phyloP scores from a whole-genome alignment of 2,329 filamentous ascomycete genomes.

The Pleurostoma richardsiae region DNA sequence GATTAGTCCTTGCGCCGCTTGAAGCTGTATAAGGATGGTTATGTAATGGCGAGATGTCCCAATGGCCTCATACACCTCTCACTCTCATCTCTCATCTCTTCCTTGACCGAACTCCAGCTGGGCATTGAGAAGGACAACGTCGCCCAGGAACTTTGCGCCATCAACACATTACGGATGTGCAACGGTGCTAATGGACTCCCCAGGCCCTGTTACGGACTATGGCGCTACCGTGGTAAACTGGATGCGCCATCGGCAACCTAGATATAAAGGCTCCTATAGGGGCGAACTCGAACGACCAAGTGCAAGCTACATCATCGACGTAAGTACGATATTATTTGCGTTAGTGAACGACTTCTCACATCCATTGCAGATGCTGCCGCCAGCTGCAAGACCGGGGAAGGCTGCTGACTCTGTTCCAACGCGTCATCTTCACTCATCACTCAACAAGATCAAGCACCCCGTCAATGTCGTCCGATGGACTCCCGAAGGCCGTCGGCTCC shows the following conservation, averaged over 20 bases:
- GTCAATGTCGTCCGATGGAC: constrained; percentile 98
- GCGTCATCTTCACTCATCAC: constrained; percentile 95
- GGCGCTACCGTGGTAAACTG: constrained; percentile 85
- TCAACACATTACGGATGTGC: no score
- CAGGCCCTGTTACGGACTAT: constrained; percentile 90
- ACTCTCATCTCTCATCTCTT: no score
- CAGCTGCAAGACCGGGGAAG: constrained; percentile 66
- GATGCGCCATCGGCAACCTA: constrained; percentile 77
- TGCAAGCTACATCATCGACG: constrained; percentile 84
- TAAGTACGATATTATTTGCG: constrained; percentile 36
- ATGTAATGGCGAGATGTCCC: no score
- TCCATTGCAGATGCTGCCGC: constrained; percentile 70
- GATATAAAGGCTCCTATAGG: constrained; percentile 65
- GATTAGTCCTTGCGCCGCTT: no score
- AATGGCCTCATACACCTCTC: no score
- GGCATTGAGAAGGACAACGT: no score
- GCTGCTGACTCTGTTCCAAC: constrained; percentile 85
- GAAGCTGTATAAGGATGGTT: no score
- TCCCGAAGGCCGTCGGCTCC: constrained; percentile 82
- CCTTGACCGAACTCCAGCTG: no score
- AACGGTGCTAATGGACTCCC: constrained; percentile 1
- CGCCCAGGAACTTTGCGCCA: no score
- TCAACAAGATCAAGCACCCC: constrained; percentile 97
- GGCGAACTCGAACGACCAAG: constrained; percentile 82
- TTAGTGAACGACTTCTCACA: constrained; percentile 10